Evolutionary conservation across 163 green algal species (phyloP).

Genomic region (Scenedesmus sp.): DNA sequence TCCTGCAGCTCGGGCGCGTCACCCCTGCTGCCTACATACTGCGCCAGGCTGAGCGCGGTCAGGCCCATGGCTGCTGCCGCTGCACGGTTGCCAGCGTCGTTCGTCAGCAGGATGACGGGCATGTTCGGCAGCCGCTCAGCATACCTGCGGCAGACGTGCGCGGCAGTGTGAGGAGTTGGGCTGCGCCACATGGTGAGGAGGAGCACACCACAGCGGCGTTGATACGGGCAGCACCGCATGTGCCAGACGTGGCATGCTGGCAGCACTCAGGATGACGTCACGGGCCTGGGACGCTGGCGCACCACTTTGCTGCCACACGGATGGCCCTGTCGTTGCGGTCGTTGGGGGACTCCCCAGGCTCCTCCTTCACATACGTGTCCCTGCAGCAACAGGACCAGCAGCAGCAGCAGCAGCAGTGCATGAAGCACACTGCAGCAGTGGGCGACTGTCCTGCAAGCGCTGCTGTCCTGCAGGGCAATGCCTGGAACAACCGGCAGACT

Average conservation of each 20-base stretch:
- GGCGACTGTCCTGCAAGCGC: not conserved
- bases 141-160: conserved; percentile 55
- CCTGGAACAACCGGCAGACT: too few relatives aligned
- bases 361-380: conserved; percentile 88
- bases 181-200: not conserved
- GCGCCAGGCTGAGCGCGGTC: conserved; percentile 66
- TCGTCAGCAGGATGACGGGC: conserved; percentile 89
- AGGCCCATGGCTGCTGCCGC: conserved; percentile 79
- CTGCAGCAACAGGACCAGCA: conserved; percentile 40
- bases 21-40: conserved; percentile 69
- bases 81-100: conserved; percentile 89
- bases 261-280: not conserved
- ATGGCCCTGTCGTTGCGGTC: conserved; percentile 97
- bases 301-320: conserved; percentile 88
- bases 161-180: not conserved
- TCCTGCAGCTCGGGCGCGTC: conserved; percentile 83
- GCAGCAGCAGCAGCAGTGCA: conserved; percentile 4
- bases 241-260: not conserved
- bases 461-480: not conserved
- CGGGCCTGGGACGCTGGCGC: not conserved
- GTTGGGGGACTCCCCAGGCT: conserved; percentile 81
- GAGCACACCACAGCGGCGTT: not conserved
- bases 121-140: conserved; percentile 58
- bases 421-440: not conserved
- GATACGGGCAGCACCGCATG: not conserved